Evolutionary conservation across 257 asterid species (phyloP).

Genomic region (Solanum stenotomum): DNA sequence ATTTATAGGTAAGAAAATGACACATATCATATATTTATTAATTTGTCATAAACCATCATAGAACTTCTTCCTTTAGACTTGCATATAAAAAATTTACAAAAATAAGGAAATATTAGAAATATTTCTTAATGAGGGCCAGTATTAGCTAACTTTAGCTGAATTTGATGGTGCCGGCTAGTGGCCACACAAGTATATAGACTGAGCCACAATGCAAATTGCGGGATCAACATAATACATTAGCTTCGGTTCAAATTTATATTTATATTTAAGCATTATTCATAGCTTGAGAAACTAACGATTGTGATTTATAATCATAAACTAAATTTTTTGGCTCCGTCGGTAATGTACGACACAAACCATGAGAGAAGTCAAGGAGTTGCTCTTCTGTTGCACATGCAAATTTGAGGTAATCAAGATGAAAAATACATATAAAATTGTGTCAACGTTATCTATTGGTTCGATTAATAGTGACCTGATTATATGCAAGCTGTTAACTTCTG

Average conservation of each 20-base stretch:
- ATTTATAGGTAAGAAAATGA: background rate
- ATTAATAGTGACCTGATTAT: background rate
- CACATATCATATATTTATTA: background rate
- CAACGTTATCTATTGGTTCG: background rate
- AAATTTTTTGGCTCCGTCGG: background rate
- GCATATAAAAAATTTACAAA: no score
- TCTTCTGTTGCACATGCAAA: background rate
- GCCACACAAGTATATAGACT: no score
- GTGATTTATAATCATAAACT: background rate
- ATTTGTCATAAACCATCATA: background rate
- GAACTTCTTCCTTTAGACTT: background rate
- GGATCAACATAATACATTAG: no score
- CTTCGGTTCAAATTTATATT: no score
- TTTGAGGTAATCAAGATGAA: background rate
- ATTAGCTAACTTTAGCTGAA: no score
- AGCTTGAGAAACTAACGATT: background rate
- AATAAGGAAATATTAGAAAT: background rate
- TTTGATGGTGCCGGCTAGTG: no score
- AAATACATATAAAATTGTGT: background rate
- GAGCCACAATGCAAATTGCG: no score
- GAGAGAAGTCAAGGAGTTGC: background rate
- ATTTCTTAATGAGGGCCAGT: no score
- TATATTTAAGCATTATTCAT: background rate
- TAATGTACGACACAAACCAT: background rate
- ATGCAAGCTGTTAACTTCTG: background rate